Conservation (phyloP, 768 basidiomycete species). For the Russula foetens region DNA sequence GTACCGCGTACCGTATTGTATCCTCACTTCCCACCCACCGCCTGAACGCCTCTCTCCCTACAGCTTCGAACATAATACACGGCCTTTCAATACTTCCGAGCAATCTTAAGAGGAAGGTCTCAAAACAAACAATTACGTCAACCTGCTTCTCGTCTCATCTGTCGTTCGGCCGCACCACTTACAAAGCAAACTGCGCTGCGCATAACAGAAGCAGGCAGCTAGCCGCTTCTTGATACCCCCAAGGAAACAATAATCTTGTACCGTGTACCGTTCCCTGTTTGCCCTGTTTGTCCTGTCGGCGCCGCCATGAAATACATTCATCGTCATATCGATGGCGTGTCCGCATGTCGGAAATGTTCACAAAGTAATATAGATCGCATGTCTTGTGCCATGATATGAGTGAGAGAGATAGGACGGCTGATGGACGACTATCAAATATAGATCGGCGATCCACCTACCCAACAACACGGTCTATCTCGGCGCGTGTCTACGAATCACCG, state of each 20-base stretch:
- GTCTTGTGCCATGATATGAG: not conserved
- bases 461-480: not conserved
- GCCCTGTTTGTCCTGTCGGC: not conserved
- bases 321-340: not conserved
- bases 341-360: not conserved
- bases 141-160: not conserved
- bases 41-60: not conserved
- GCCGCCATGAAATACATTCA: not conserved
- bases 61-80: slow-evolving; percentile 5
- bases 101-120: not conserved
- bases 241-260: not conserved
- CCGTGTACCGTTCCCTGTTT: not conserved
- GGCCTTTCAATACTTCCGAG: not conserved
- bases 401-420: not conserved
- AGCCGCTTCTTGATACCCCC: not conserved
- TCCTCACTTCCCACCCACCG: not conserved
- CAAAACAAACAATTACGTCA: slow-evolving; percentile 12
- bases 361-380: not conserved
- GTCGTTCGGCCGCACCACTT: not conserved
- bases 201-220: not conserved
- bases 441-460: slow-evolving; percentile 6
- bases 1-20: not conserved
- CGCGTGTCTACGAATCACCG: not conserved
- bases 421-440: not conserved
- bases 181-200: not conserved